Base-by-base conservation (phyloP, 108 stramenopile genomes). In the Bacterosira constricta region DNA sequence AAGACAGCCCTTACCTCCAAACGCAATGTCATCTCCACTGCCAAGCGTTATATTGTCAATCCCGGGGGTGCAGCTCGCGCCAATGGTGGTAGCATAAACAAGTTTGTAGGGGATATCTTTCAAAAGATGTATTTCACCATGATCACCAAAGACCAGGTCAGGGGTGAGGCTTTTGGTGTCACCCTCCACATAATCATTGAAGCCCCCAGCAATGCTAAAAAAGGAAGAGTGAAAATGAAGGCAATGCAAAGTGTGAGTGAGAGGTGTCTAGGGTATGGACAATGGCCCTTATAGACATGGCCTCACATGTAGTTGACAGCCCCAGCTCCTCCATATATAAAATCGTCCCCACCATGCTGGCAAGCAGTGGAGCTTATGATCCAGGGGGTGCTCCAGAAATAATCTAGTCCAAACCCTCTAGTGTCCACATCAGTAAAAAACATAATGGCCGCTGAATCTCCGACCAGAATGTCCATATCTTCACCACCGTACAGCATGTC, bases 81-180 rank as follows among this genome's bases (percentile, higher is more conserved):
- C 2, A 20, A 29, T 26, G 15, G 69, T 77, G 30, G 41, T 35
- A n/a, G 51, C 76, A 63, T 34, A 23, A 23, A 41, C n/a, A 23
- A 77, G 63, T 27, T 63, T 71, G 53, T 63, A 55, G 13, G 69
- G 37, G 0, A 60, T 18, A 35, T 38, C 29, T 25, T 69, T 44
- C 4, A 64, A 63, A 15, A 77, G 69, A 31, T 29, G 32, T 15
- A 77, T 42, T 34, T 36, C 23, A 12, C 67, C 76, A 25, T 77
- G 76, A 35, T 77, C 76, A 15, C 69, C 76, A 51, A 77, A 63
- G 6, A 70, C 76, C n/a, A 77, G 30, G 37, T 77, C 76, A 18
- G 49, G 30, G n/a, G n/a, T n/a, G n/a, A n/a, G n/a, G n/a, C n/a
- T 8, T 9, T n/a, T 39, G 42, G 6, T 62, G 25, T 39, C 31